Evolutionary conservation across 2,329 filamentous ascomycete genomes (phyloP), one percentile per base, ranked within the genome.

Genomic region (Apiospora hydei): DNA sequence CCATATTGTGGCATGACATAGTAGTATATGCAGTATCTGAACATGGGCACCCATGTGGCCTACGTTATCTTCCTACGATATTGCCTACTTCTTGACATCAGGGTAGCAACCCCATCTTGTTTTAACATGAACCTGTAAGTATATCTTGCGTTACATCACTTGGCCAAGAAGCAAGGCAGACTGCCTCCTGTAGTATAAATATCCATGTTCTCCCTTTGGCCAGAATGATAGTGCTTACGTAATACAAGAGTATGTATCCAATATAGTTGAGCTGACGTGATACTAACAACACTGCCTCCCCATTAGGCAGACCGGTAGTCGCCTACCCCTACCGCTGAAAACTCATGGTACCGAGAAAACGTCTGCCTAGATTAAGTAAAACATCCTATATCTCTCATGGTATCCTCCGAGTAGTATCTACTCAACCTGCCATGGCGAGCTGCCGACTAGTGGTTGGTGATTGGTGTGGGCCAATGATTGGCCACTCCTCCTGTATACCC

Each of bases 231-330:
- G 57, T 24, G 57, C 57, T 64, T 64, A 41, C 30, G 34, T 41
- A 41, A 64, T 38, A 41, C 11, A 8, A 41, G 34, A n/a, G 34
- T 41, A 64, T 64, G 57, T 30, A 61, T 16, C 16, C 10, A 16
- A 41, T 38, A n/a, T 21, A 24, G 10, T 24, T n/a, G 24, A 51
- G 57, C 57, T 64, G 57, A 64, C 57, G 57, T 64, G 30, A 64
- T 11, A 64, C 21, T 8, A 8, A 18, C 21, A 57, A 34, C 7
- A 38, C 18, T 38, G 34, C 57, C 57, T 64, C 34, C 34, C 34
- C 34, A 4, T 13, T 64, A 24, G 34, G 34, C 57, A 41, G 18
- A 41, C 49, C 13, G 49, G 10, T 7, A 3, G n/a, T 38, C 16
- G 51, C 13, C 49, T 14, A 26, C 18, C 8, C 3, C 49, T 14